A percentile compares a stretch with the other conserved stretches of the same genome.
These are phyloP conservation scores for Diaporthe batatas DNA, from an alignment of 2,329 filamentous ascomycete genomes.

Conservation along the genomic window DNA sequence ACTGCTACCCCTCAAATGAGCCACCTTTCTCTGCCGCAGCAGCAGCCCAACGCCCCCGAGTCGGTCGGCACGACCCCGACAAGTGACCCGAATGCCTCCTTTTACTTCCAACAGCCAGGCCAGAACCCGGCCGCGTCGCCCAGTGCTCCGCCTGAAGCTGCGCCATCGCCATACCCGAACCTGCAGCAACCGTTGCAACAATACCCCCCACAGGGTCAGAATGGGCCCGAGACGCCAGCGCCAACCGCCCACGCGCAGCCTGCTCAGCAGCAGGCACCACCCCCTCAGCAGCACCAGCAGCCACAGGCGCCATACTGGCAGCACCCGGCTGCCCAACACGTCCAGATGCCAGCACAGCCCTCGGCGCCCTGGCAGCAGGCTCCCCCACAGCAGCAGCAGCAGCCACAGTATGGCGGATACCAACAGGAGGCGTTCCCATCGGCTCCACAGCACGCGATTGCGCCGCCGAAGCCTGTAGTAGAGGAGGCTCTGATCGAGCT, in stretches of 20 bases:
- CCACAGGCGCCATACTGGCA: conserved; percentile 62
- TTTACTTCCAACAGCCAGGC: conserved; percentile 66
- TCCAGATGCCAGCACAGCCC: conserved; percentile 55
- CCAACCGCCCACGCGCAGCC: conserved; percentile 54
- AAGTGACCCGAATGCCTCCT: conserved; percentile 67
- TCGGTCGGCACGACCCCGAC: conserved; percentile 51
- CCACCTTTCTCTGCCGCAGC: conserved; percentile 51
- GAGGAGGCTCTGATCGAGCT: conserved; percentile 88
- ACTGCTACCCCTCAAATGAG: conserved; percentile 47
- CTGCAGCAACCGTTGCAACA: conserved; percentile 52
- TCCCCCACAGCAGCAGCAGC: conserved; percentile 36
- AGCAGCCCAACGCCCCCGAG: conserved; percentile 51
- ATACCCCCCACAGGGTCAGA: conserved; percentile 49
- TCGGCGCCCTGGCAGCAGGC: conserved; percentile 56
- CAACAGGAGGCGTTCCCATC: conserved; percentile 74
- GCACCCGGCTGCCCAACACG: conserved; percentile 56
- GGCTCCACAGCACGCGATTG: conserved; percentile 68
- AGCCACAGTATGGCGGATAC: conserved; percentile 62
- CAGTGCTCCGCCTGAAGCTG: conserved; percentile 57
- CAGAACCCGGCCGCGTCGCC: conserved; percentile 54
- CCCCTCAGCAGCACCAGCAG: conserved; percentile 49
- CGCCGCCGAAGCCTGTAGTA: conserved; percentile 69
- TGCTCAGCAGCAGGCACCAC: conserved; percentile 44
- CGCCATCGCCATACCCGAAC: conserved; percentile 66
- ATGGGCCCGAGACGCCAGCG: conserved; percentile 56